Conservation (phyloP, 192 early-diverging fungal species). For the Podila verticillata region DNA sequence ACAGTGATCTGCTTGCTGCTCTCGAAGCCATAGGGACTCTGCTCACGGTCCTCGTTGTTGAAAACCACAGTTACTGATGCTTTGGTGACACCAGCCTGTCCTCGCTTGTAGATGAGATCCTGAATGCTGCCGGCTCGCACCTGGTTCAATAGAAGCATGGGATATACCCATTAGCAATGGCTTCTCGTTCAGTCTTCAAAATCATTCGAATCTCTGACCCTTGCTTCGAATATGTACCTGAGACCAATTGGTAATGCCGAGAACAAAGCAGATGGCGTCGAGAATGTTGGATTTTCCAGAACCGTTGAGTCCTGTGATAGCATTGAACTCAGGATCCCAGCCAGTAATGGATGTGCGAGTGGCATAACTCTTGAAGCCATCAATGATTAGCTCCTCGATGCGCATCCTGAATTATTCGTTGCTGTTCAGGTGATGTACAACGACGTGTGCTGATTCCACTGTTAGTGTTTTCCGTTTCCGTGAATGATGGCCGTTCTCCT, state of each 20-base stretch:
- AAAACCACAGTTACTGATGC: slow-evolving; percentile 98
- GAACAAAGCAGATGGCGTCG: slow-evolving; percentile 98
- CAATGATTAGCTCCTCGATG: slow-evolving; percentile 95
- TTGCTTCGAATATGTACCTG: slow-evolving; percentile 67
- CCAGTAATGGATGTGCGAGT: slow-evolving; percentile 93
- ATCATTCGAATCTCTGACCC: not conserved
- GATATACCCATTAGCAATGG: not conserved
- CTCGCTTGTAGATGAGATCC: slow-evolving; percentile 98
- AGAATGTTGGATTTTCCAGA: slow-evolving; percentile 99
- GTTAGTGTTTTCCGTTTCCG: too few relatives aligned
- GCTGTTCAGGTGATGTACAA: too few relatives aligned
- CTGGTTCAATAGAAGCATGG: slow-evolving; percentile 38
- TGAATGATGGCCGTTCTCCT: too few relatives aligned
- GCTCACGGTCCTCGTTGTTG: slow-evolving; percentile 87
- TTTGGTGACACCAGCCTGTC: slow-evolving; percentile 97
- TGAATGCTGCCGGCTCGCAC: slow-evolving; percentile 93
- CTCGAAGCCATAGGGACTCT: slow-evolving; percentile 90
- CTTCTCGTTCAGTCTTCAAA: not conserved
- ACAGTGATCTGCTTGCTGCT: slow-evolving; percentile 87
- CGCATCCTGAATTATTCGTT: slow-evolving; percentile 64
- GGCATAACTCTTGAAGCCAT: slow-evolving; percentile 99
- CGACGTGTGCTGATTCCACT: too few relatives aligned
- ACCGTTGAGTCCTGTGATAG: slow-evolving; percentile 98
- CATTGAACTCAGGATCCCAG: slow-evolving; percentile 99
- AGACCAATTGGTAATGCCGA: slow-evolving; percentile 93